These are phyloP conservation scores for Eimeria acervulina DNA, from an alignment of 169 alveolate species.

Conservation along the genomic window DNA sequence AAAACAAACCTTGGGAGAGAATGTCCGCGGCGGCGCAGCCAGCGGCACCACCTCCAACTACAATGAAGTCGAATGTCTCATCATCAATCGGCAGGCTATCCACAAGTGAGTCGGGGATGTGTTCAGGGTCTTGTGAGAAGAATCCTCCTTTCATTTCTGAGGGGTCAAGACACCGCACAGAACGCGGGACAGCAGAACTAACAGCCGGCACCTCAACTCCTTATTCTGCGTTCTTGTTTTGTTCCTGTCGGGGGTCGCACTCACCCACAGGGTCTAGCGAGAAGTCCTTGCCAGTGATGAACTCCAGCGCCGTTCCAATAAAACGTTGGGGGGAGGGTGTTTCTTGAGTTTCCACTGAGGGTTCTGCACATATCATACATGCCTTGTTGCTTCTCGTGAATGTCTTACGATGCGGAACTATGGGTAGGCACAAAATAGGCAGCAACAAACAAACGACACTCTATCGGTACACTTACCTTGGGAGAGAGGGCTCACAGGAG, in stretches of 20 bases:
- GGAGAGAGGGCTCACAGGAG: slow-evolving; percentile 68
- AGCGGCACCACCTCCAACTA: slow-evolving; percentile 89
- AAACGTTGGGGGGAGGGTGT: slow-evolving; percentile 42
- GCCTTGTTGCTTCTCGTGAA: not conserved
- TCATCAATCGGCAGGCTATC: slow-evolving; percentile 39
- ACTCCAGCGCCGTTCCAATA: not conserved
- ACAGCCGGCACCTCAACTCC: not conserved
- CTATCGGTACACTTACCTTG: not conserved
- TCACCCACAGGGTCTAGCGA: slow-evolving; percentile 68
- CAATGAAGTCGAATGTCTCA: slow-evolving; percentile 85
- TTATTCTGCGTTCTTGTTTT: not conserved
- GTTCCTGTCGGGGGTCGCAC: not conserved
- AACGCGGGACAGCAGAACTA: not conserved
- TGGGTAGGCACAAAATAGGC: too few species aligned
- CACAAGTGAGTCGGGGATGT: not conserved
- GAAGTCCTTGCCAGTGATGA: not conserved
- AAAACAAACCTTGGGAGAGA: slow-evolving; percentile 77
- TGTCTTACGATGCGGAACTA: not conserved
- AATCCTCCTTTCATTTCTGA: not conserved
- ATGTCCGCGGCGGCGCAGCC: slow-evolving; percentile 88
- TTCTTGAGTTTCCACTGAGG: not conserved
- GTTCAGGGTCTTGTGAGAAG: slow-evolving; percentile 40
- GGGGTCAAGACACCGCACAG: not conserved
- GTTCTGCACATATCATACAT: not conserved
- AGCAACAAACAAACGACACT: not conserved